A percentile compares a stretch with the other conserved stretches of the same genome.
Evolutionary conservation across 192 early-diverging fungal species (phyloP).

Genomic region (Oehlia diaphana): DNA sequence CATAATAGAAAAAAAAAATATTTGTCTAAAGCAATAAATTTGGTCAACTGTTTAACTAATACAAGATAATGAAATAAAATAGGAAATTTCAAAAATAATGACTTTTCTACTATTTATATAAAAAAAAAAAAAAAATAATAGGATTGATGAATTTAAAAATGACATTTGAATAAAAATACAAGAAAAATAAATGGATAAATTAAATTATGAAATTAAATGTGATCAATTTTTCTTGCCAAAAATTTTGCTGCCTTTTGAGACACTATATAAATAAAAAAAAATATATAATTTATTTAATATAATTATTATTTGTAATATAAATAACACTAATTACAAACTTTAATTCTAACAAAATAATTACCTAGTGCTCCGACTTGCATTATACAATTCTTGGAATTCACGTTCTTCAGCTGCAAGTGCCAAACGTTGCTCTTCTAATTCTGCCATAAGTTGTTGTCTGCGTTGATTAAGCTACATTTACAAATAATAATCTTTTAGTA

Average conservation of each 20-base stretch:
- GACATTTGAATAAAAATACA: neutral
- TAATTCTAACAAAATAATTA: neutral
- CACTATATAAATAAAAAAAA: conserved; percentile 2
- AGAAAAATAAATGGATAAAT: conserved; percentile 12
- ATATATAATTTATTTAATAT: neutral
- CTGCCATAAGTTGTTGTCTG: conserved; percentile 31
- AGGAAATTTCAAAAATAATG: neutral
- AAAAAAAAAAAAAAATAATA: too few species aligned
- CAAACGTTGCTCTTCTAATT: conserved; percentile 32
- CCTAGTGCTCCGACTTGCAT: conserved; percentile 5
- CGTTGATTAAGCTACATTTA: conserved; percentile 23
- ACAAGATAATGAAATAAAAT: neutral
- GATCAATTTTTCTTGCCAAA: conserved; percentile 32
- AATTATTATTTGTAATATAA: neutral
- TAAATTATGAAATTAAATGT: neutral
- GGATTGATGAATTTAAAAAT: too few species aligned
- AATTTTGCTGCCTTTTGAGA: conserved; percentile 32
- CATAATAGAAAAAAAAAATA: neutral
- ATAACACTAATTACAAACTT: neutral
- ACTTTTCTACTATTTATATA: too few species aligned
- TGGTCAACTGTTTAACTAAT: neutral
- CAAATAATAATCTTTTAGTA: neutral
- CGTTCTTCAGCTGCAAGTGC: conserved; percentile 28
- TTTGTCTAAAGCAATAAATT: neutral
- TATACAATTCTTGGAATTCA: conserved; percentile 32